Evolutionary conservation across 2,329 filamentous ascomycete species (phyloP), one percentile per base, ranked within the genome.

Genomic region (Xenosphaeropsis pyriputrescens): DNA sequence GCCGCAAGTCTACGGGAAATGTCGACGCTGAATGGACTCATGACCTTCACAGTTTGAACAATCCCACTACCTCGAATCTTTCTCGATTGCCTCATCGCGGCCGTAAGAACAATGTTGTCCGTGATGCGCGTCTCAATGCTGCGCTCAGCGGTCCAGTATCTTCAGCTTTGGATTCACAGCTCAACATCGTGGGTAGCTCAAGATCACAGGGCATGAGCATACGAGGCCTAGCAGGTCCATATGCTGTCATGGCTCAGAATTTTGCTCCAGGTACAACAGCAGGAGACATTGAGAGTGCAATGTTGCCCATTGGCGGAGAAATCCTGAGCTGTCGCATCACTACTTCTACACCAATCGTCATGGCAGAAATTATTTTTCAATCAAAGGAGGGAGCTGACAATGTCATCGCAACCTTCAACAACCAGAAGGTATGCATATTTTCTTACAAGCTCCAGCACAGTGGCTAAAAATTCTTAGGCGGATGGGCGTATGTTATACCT

Each of bases 191-290:
- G 42, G 55, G 54, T 36, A 45, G 54, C 35, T 51, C 57, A 40
- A 45, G 52, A 33, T 45, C 57, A 26, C 52, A 52, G 42, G 75
- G 78, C 15, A 69, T 89, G 34, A 76, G 69, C 29, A 88, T 91
- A 45, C 67, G 75, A 38, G 84, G 84, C n/a, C 62, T 79, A 7
- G 77, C 77, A 1, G 79, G 81, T 0, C 81, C 81, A 1, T 84
- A 72, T 48, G 70, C 72, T 14, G 71, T 91, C 17, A 70, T 85
- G 54, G 82, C 79, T 2, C 79, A 83, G 57, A 91, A 91, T 63
- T 85, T 91, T 54, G 84, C 83, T 11, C 74, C 74, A 2, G 84
- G 84, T 29, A 91, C 84, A 1, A 86, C 84, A 6, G 79, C 79
- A 2, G 81, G 79, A 19, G 84, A 91, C 51, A 85, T 91, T 42